Percentiles rank a stretch among this genome's conserved stretches.
phyloP scores from a whole-genome alignment of 208 protist species.

The Leishmania mexicana region DNA sequence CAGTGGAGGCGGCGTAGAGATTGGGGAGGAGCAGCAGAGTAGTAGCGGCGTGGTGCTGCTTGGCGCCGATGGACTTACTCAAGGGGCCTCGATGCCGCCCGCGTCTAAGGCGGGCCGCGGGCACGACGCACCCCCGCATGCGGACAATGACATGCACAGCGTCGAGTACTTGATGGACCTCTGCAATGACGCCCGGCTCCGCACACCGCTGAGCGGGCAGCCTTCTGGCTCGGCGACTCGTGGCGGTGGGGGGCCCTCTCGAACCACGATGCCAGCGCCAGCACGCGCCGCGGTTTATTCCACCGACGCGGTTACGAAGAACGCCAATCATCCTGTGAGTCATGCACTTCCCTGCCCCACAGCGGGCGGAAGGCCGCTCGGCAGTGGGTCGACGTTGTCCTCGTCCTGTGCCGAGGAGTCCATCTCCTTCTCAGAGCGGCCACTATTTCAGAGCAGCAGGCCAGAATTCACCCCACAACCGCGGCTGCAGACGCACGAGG shows the following conservation, averaged over 20 bases:
- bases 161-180: slow-evolving; percentile 67
- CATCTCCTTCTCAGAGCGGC: slow-evolving; percentile 32
- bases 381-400: not conserved
- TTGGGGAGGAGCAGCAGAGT: not conserved
- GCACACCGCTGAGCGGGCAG: slow-evolving; percentile 46
- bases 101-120: not conserved
- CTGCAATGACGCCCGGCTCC: slow-evolving; percentile 62
- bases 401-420: slow-evolving; percentile 16
- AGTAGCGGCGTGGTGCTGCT: slow-evolving; percentile 11
- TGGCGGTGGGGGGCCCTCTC: not conserved
- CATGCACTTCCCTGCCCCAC: not conserved
- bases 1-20: not conserved
- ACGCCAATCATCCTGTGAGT: not conserved
- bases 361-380: not conserved
- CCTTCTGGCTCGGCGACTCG: not conserved
- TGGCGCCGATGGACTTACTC: slow-evolving; percentile 21
- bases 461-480: not conserved
- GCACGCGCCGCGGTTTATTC: not conserved
- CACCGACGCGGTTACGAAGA: not conserved
- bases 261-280: not conserved
- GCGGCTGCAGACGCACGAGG: not conserved
- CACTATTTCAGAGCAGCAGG: slow-evolving; percentile 11
- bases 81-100: not conserved
- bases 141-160: slow-evolving; percentile 30
- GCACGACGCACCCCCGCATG: not conserved